Conservation (phyloP, 2,329 filamentous ascomycete genomes). For the Lecanosticta acicola region DNA sequence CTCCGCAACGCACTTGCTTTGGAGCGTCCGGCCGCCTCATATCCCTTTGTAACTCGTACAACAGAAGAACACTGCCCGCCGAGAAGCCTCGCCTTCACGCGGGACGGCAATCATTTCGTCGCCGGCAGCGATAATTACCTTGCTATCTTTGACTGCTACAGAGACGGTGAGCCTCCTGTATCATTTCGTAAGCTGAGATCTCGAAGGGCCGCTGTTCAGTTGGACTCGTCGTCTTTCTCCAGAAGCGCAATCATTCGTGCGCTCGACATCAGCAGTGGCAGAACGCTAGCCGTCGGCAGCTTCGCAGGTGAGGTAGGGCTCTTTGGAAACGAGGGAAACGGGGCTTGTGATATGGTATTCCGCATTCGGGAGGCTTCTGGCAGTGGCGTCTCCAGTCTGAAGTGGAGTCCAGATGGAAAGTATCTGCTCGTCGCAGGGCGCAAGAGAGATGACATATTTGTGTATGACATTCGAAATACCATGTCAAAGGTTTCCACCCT, state of each 20-base stretch:
- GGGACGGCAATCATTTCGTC: constrained; percentile 48
- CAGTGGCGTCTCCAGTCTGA: constrained; percentile 50
- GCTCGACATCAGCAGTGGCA: constrained; percentile 44
- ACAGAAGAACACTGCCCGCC: constrained; percentile 55
- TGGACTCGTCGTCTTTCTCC: constrained; percentile 41
- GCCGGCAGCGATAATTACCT: constrained; percentile 52
- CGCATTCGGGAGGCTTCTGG: constrained; percentile 35
- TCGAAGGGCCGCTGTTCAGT: constrained; percentile 27
- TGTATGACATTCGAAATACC: constrained; percentile 56
- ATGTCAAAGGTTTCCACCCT: constrained; percentile 48
- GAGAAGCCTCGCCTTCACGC: constrained; percentile 50
- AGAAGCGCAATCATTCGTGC: constrained; percentile 54
- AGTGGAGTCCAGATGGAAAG: constrained; percentile 53
- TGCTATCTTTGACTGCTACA: constrained; percentile 51
- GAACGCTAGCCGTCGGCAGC: constrained; percentile 54
- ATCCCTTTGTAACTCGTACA: constrained; percentile 49
- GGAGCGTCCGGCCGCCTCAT: constrained; percentile 42
- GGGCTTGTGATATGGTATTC: constrained; percentile 49
- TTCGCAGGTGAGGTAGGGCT: constrained; percentile 52
- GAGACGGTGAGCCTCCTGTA: constrained; percentile 45
- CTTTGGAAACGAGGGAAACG: constrained; percentile 47
- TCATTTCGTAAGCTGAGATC: constrained; percentile 38
- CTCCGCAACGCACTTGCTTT: constrained; percentile 51
- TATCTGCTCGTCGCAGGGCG: constrained; percentile 57
- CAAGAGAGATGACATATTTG: constrained; percentile 49